Conservation (phyloP, 1,284 basidiomycete genomes). For the Stygiomarasmius scandens region DNA sequence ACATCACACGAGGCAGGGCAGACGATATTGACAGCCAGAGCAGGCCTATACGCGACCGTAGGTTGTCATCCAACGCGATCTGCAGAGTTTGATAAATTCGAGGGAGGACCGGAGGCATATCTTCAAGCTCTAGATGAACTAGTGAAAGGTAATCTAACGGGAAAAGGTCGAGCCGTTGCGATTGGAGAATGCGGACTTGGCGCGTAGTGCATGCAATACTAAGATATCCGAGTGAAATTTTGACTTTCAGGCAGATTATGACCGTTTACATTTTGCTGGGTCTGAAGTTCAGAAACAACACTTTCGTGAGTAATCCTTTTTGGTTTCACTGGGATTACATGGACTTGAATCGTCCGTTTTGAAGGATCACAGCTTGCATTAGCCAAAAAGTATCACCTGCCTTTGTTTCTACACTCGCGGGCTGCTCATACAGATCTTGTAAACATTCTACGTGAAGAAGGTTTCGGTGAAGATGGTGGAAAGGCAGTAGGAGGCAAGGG, state of each 20-base stretch:
- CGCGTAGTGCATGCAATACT: conserved; percentile 32
- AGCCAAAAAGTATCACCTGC: conserved; percentile 74
- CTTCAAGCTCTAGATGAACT: conserved; percentile 61
- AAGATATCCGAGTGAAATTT: not conserved
- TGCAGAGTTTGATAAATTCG: conserved; percentile 68
- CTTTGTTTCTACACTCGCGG: conserved; percentile 86
- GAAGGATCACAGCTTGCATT: conserved; percentile 65
- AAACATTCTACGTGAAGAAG: conserved; percentile 65
- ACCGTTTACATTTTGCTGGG: conserved; percentile 74
- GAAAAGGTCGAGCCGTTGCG: conserved; percentile 68
- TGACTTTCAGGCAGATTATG: conserved; percentile 65
- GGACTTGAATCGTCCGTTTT: conserved; percentile 1
- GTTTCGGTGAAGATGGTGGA: conserved; percentile 63
- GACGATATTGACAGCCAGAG: too few species aligned
- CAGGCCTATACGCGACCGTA: conserved; percentile 76
- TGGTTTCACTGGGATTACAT: not conserved
- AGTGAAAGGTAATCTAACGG: conserved; percentile 56
- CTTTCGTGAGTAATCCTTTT: conserved; percentile 57
- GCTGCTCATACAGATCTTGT: conserved; percentile 78
- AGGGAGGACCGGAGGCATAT: conserved; percentile 67
- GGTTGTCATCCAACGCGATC: conserved; percentile 91
- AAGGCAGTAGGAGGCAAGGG: conserved; percentile 56
- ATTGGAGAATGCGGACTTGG: conserved; percentile 88
- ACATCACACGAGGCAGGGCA: not conserved
- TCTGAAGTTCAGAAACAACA: conserved; percentile 66